These are phyloP conservation scores for Prinsepia uniflora DNA, from an alignment of 306 rosid genomes.

Conservation along the genomic window DNA sequence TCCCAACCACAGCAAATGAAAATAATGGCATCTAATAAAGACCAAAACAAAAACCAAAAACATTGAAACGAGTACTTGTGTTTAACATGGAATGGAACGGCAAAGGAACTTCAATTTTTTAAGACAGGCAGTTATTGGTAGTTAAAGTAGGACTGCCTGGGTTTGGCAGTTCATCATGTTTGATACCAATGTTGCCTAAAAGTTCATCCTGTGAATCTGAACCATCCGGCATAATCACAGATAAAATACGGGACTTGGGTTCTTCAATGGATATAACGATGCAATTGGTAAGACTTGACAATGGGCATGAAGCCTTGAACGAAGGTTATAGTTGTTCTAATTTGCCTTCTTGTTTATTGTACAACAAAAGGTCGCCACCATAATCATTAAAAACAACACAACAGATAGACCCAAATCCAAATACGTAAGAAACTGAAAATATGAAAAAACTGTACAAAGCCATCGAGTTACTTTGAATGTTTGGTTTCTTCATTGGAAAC, in stretches of 20 bases:
- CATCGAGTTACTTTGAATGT: constrained; percentile 46
- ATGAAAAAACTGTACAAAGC: constrained; percentile 45
- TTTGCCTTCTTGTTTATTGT: constrained; percentile 26
- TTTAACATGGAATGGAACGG: background rate
- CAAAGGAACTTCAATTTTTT: background rate
- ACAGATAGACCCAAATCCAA: constrained; percentile 28
- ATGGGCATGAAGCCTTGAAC: background rate
- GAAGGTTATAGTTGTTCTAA: background rate
- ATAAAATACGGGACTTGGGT: too few relatives aligned
- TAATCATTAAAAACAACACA: constrained; percentile 24
- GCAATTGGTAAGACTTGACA: background rate
- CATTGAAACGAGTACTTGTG: background rate
- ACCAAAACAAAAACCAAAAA: background rate
- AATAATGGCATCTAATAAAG: background rate
- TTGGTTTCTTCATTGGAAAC: constrained; percentile 51
- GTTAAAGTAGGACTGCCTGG: too few relatives aligned
- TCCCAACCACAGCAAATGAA: constrained; percentile 8
- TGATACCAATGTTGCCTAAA: too few relatives aligned
- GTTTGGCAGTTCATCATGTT: too few relatives aligned
- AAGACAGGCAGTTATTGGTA: too few relatives aligned
- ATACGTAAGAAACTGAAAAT: constrained; percentile 19
- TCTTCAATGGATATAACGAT: too few relatives aligned
- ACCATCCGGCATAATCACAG: too few relatives aligned
- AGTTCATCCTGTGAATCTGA: too few relatives aligned
- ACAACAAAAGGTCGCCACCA: constrained; percentile 35